A percentile compares a stretch with the other conserved stretches of the same genome.
These are phyloP conservation scores for Xylariaceae sp. DNA, from an alignment of 2,329 filamentous ascomycete species.

Conservation along the genomic window DNA sequence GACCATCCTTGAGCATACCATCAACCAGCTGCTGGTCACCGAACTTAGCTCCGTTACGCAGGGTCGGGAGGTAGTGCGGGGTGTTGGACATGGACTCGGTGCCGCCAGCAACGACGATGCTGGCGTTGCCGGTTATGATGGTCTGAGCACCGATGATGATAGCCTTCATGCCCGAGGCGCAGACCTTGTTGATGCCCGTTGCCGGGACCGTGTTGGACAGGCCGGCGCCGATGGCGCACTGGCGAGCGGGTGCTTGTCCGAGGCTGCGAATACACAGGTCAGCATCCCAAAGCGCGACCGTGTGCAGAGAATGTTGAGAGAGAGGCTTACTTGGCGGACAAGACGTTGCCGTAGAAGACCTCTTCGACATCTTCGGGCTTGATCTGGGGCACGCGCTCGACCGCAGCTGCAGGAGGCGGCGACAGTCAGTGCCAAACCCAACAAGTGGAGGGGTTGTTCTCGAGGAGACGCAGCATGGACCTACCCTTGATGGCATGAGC, in stretches of 20 bases:
- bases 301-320: conserved; percentile 22
- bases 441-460: background rate
- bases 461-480: conserved; percentile 17
- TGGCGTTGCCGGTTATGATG: conserved; percentile 93
- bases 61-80: conserved; percentile 87
- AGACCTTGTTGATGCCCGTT: conserved; percentile 98
- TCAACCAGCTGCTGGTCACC: conserved; percentile 87
- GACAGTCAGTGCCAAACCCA: conserved; percentile 4
- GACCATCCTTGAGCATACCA: conserved; percentile 87
- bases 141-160: conserved; percentile 93
- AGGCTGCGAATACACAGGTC: conserved; percentile 52
- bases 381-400: conserved; percentile 81
- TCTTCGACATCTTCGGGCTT: conserved; percentile 89
- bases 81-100: conserved; percentile 98
- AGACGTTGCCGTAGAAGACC: conserved; percentile 96
- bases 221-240: conserved; percentile 86
- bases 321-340: conserved; percentile 76
- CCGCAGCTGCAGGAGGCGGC: conserved; percentile 52
- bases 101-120: conserved; percentile 88
- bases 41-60: conserved; percentile 88
- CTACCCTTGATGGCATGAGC: conserved; percentile 88
- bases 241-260: conserved; percentile 92
- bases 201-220: conserved; percentile 74
- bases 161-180: conserved; percentile 90
- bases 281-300: conserved; percentile 12